Percentiles rank a stretch among this genome's conserved stretches.
Evolutionary conservation across 192 early-diverging fungal genomes (phyloP).

Genomic region (Backusella circina): DNA sequence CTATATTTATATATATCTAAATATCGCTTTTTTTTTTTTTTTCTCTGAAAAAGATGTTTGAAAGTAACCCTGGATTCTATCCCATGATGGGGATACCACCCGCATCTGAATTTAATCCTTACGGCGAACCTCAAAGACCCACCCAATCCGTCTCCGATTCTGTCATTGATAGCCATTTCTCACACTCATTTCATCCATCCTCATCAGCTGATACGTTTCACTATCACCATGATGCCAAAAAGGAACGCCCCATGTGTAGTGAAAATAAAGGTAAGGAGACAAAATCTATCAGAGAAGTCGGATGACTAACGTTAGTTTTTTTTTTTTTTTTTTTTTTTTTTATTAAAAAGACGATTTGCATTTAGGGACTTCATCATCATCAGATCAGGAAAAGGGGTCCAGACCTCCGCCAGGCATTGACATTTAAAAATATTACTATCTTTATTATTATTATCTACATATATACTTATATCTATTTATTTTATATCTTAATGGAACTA

Average conservation of each 20-base stretch:
- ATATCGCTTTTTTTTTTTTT: neutral
- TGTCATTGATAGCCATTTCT: constrained; percentile 1
- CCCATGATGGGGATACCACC: neutral
- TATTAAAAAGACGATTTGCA: neutral
- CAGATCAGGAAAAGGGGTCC: constrained; percentile 8
- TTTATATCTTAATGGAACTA: neutral
- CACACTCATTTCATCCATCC: neutral
- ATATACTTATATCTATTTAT: neutral
- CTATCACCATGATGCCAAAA: neutral
- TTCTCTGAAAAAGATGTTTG: neutral
- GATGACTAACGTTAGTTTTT: neutral
- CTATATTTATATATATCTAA: too few species aligned
- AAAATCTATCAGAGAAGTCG: neutral
- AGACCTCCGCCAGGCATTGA: constrained; percentile 1
- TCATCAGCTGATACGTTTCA: neutral
- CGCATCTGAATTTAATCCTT: constrained; percentile 1
- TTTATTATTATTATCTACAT: neutral
- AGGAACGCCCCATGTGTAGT: neutral
- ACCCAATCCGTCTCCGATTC: neutral
- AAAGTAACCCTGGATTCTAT: neutral
- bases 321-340: neutral
- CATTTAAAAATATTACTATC: neutral
- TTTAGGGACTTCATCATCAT: neutral
- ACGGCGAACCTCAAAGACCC: neutral
- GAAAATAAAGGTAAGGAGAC: neutral